Conservation (phyloP, 2,329 filamentous ascomycete species). For the Leptographium lundbergii region DNA sequence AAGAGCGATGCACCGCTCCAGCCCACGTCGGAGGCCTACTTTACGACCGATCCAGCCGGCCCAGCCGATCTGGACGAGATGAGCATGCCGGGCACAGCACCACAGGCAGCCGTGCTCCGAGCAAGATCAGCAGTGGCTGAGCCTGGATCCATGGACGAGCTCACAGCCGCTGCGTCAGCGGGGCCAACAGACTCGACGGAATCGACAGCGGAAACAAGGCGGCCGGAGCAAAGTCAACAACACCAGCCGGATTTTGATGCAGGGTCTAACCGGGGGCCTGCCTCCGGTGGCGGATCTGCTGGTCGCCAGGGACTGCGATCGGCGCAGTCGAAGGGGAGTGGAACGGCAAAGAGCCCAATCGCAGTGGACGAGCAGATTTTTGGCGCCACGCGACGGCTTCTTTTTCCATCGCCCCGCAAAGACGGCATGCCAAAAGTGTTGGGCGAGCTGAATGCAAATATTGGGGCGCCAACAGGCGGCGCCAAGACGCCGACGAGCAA, state of each 20-base stretch:
- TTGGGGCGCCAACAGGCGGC: conserved; percentile 18
- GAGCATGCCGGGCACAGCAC: too few relatives aligned
- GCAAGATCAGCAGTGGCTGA: background rate
- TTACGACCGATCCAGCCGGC: conserved; percentile 39
- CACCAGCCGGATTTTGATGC: conserved; percentile 19
- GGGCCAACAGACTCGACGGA: background rate
- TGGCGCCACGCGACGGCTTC: conserved; percentile 51
- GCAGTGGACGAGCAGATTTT: conserved; percentile 33
- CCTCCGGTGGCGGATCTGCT: conserved; percentile 14
- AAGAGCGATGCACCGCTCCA: conserved; percentile 33
- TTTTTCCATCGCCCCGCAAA: conserved; percentile 67
- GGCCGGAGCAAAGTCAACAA: background rate
- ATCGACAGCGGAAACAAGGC: background rate
- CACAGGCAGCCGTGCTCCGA: background rate
- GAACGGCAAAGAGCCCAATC: conserved; percentile 45
- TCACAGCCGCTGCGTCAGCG: background rate
- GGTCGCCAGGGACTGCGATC: conserved; percentile 27
- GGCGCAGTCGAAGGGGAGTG: conserved; percentile 41
- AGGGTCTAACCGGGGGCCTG: conserved; percentile 18
- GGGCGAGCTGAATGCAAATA: conserved; percentile 42
- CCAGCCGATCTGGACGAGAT: conserved; percentile 26
- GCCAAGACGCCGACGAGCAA: conserved; percentile 27
- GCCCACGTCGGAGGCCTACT: conserved; percentile 40
- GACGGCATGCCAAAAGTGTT: conserved; percentile 49
- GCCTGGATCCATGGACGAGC: background rate